Conservation (phyloP, 106 monocot species). For the Dendrobium chrysotoxum region DNA sequence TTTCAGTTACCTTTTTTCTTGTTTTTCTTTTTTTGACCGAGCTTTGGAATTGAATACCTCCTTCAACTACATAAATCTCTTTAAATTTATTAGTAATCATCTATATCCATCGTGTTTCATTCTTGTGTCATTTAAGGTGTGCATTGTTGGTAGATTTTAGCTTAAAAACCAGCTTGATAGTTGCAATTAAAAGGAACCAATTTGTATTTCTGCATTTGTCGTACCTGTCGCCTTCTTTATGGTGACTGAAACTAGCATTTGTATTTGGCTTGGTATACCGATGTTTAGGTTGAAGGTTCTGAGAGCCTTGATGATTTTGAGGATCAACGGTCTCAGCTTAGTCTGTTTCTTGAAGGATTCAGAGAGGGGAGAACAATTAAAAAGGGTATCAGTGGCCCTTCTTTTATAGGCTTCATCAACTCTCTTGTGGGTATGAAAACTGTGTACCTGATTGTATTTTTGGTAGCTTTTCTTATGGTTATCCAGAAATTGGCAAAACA, state of each 20-base stretch:
- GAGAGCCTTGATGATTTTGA: constrained; percentile 49
- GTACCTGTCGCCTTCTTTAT: too few relatives aligned
- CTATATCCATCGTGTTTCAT: neutral
- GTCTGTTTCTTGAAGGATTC: constrained; percentile 81
- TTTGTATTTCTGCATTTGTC: neutral
- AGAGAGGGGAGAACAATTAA: constrained; percentile 68
- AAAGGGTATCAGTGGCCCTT: constrained; percentile 63
- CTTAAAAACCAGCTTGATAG: too few relatives aligned
- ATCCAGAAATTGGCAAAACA: constrained; percentile 30
- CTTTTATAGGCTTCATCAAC: constrained; percentile 65
- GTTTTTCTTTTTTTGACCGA: too few relatives aligned
- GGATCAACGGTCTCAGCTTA: constrained; percentile 64
- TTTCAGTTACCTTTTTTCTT: too few relatives aligned
- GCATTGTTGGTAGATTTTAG: neutral
- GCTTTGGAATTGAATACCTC: neutral
- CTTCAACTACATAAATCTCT: neutral
- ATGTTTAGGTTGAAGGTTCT: constrained; percentile 58
- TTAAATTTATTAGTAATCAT: neutral
- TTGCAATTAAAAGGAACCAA: too few relatives aligned
- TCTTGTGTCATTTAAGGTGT: neutral
- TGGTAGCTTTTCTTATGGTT: constrained; percentile 55
- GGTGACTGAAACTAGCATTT: too few relatives aligned
- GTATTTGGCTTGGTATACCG: neutral
- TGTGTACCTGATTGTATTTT: constrained; percentile 67
- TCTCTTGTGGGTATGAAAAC: constrained; percentile 57